Evolutionary conservation across 169 alveolate species (phyloP).

Genomic region (Babesia divergens): DNA sequence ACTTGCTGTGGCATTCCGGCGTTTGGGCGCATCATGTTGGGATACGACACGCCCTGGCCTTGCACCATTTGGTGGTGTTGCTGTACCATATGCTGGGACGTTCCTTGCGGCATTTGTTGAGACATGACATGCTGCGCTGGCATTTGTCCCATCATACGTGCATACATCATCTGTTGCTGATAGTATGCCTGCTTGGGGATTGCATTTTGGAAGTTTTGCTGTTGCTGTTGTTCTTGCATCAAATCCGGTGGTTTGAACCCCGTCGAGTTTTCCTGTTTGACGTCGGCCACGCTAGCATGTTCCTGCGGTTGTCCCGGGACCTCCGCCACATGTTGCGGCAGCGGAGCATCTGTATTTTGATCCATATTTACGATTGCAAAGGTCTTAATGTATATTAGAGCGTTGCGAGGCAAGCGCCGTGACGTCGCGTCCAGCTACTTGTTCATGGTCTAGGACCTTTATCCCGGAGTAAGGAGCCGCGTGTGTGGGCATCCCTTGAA

Average conservation of each 20-base stretch:
- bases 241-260: slow-evolving; percentile 1
- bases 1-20: slow-evolving; percentile 43
- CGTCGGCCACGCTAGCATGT: slow-evolving; percentile 1
- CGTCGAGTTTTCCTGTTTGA: not conserved
- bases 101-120: slow-evolving; percentile 12
- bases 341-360: not conserved
- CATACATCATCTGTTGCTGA: slow-evolving; percentile 33
- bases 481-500: slow-evolving; percentile 18
- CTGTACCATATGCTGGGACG: slow-evolving; percentile 4
- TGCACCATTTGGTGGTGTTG: slow-evolving; percentile 22
- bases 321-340: not conserved
- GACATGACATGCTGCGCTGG: slow-evolving; percentile 21
- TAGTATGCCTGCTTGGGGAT: slow-evolving; percentile 31
- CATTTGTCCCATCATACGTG: slow-evolving; percentile 29
- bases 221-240: slow-evolving; percentile 3
- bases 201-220: not conserved
- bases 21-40: slow-evolving; percentile 9
- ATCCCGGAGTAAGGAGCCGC: not conserved
- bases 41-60: slow-evolving; percentile 7
- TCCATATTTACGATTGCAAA: not conserved
- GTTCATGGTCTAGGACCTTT: not conserved
- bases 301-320: not conserved
- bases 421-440: not conserved
- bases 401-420: not conserved
- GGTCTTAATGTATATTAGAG: not conserved